phyloP scores from a whole-genome alignment of 495 filamentous ascomycete genomes.

The Hypoxylon rickii region DNA sequence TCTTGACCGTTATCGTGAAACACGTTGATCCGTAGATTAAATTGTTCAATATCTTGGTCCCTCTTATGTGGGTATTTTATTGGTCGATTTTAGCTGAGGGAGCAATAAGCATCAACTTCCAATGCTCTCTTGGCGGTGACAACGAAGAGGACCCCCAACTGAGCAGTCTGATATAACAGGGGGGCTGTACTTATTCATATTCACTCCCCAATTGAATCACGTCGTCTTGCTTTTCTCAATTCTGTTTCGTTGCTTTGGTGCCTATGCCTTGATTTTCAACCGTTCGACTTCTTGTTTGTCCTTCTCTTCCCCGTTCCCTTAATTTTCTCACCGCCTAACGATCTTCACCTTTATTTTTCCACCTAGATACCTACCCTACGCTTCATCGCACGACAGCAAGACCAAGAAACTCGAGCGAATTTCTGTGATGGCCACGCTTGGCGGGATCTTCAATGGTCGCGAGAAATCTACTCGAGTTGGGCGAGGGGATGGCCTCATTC shows the following conservation, averaged over 20 bases:
- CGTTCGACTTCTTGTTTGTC: neutral
- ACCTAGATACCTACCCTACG: neutral
- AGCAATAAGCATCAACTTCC: slow-evolving; percentile 12
- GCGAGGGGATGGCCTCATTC: slow-evolving; percentile 12
- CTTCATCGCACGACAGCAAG: neutral
- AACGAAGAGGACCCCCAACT: slow-evolving; percentile 13
- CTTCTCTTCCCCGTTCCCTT: neutral
- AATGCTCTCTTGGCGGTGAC: slow-evolving; percentile 29
- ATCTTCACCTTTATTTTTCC: too few relatives aligned
- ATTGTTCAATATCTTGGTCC: slow-evolving; percentile 2
- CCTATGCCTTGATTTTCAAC: neutral
- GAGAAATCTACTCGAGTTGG: slow-evolving; percentile 20
- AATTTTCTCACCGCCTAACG: too few relatives aligned
- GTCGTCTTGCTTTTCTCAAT: neutral
- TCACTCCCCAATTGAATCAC: neutral
- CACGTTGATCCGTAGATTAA: neutral
- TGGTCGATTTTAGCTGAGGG: slow-evolving; percentile 1
- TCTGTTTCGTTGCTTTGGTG: slow-evolving; percentile 8
- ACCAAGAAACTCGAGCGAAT: neutral
- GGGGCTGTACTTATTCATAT: neutral
- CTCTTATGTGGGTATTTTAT: neutral
- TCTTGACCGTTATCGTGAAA: slow-evolving; percentile 2
- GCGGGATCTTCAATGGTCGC: slow-evolving; percentile 14
- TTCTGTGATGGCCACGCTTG: slow-evolving; percentile 10
- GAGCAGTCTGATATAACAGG: neutral